Evolutionary conservation across 108 stramenopile genomes (phyloP).

Genomic region (Nitzschia palea): DNA sequence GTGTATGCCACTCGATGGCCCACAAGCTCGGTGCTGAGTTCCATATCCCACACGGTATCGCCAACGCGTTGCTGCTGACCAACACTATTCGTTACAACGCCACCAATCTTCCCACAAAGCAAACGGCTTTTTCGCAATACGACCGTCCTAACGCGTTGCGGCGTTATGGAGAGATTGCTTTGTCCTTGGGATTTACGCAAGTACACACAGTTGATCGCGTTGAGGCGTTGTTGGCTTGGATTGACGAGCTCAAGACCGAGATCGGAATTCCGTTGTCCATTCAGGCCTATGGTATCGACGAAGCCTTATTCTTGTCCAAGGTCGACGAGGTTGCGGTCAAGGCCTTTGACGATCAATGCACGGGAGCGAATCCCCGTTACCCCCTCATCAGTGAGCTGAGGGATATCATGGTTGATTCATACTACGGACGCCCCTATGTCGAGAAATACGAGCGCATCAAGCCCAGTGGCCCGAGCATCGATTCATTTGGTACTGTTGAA

Average conservation of each 20-base stretch:
- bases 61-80: constrained; percentile 25
- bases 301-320: constrained; percentile 24
- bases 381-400: constrained; percentile 41
- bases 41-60: constrained; percentile 38
- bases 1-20: constrained; percentile 38
- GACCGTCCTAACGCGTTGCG: constrained; percentile 24
- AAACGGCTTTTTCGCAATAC: constrained; percentile 32
- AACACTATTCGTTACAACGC: constrained; percentile 40
- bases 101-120: constrained; percentile 29
- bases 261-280: constrained; percentile 30
- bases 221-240: constrained; percentile 7
- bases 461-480: not conserved
- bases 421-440: constrained; percentile 28
- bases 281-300: constrained; percentile 27
- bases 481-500: no score
- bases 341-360: constrained; percentile 54
- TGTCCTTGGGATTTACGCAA: constrained; percentile 24
- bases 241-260: constrained; percentile 27
- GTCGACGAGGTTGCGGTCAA: constrained; percentile 35
- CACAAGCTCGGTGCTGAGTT: constrained; percentile 40
- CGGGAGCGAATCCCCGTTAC: constrained; percentile 41
- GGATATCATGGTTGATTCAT: constrained; percentile 34
- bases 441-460: constrained; percentile 3
- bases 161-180: constrained; percentile 34
- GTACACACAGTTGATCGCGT: constrained; percentile 24